Conservation (phyloP, 345 rosid species). For the Pistacia vera region DNA sequence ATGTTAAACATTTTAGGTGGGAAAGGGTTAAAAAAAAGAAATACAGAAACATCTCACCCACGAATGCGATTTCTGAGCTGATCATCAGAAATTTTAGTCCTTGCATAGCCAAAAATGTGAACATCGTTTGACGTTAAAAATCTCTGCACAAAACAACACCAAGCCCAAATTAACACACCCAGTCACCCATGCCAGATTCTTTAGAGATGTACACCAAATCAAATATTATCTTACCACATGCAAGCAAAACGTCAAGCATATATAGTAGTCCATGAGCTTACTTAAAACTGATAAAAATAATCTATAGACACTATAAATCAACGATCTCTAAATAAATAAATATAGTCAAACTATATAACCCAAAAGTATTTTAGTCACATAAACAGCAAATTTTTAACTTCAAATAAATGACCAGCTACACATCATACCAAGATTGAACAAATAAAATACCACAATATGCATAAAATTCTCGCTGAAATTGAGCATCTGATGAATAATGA, state of each 20-base stretch:
- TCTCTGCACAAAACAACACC: conserved; percentile 51
- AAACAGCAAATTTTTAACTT: neutral
- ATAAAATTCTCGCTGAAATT: neutral
- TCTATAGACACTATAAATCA: neutral
- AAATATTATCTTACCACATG: neutral
- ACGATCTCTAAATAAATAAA: neutral
- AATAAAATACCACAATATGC: neutral
- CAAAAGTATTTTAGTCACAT: neutral
- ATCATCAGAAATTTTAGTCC: conserved; percentile 81
- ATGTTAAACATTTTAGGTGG: neutral
- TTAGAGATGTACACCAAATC: neutral
- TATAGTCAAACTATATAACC: neutral
- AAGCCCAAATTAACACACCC: conserved; percentile 7
- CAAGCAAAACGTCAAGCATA: neutral
- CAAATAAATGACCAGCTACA: neutral
- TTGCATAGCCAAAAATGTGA: conserved; percentile 92
- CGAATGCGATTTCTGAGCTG: conserved; percentile 69
- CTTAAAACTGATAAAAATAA: neutral
- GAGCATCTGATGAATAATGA: too few species aligned
- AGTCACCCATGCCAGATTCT: neutral
- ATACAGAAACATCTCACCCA: conserved; percentile 46
- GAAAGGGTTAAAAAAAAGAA: neutral
- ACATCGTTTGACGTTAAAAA: conserved; percentile 81
- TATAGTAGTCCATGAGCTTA: neutral
- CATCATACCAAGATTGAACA: neutral